Conservation (phyloP, 1,284 basidiomycete genomes). For the Singerocomus rubriflavus region DNA sequence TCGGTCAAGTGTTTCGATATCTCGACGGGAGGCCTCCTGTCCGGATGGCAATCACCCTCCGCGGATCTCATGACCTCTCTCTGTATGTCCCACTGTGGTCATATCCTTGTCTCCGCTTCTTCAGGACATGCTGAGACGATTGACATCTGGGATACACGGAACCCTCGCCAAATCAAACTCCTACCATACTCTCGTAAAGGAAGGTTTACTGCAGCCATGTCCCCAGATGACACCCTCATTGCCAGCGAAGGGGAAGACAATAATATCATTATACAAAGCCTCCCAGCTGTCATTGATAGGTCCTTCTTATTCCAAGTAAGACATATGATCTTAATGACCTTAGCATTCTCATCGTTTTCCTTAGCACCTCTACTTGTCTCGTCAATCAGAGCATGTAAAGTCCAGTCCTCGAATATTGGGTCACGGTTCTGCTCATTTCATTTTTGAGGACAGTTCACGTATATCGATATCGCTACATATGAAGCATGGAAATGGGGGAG, state of each 20-base stretch:
- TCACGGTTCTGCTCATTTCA: too few relatives aligned
- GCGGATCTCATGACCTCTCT: constrained; percentile 9
- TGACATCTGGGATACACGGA: constrained; percentile 13
- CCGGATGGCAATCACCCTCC: not conserved
- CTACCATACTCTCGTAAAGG: too few relatives aligned
- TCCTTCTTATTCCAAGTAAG: constrained; percentile 6
- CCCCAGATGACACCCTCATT: constrained; percentile 1
- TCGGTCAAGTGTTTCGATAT: constrained; percentile 5
- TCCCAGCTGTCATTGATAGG: not conserved
- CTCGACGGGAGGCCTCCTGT: not conserved
- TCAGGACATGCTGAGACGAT: constrained; percentile 1
- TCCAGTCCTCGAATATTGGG: too few relatives aligned
- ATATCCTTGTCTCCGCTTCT: constrained; percentile 10
- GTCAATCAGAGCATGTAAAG: too few relatives aligned
- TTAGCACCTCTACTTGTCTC: not conserved
- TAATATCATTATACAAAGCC: not conserved
- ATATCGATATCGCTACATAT: too few relatives aligned
- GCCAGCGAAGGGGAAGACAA: not conserved
- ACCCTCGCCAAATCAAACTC: too few relatives aligned
- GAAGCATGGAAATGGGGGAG: too few relatives aligned
- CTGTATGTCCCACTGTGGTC: constrained; percentile 2
- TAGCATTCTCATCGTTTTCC: not conserved
- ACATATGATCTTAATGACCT: not conserved
- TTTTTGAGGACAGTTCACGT: too few relatives aligned
- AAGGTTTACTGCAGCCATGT: not conserved